A percentile compares a stretch with the other conserved stretches of the same genome.
phyloP scores from a whole-genome alignment of 768 basidiomycete genomes.

The Trametes cubensis region DNA sequence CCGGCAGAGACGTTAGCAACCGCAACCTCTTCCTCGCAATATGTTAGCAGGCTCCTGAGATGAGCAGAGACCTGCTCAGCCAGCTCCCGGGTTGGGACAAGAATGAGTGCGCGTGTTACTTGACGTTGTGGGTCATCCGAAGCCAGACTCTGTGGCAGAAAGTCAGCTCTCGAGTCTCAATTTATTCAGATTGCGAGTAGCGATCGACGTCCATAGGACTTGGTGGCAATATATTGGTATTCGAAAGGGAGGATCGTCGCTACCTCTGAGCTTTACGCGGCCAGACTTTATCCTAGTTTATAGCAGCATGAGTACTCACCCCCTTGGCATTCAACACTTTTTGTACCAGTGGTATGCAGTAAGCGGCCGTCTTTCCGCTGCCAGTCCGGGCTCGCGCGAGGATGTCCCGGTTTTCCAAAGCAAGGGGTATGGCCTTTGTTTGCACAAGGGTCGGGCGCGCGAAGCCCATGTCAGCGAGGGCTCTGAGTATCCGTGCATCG shows the following conservation, averaged over 20 bases:
- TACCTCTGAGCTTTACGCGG: too few relatives aligned
- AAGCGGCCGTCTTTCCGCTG: constrained; percentile 96
- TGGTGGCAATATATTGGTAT: background rate
- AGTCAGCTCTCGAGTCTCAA: background rate
- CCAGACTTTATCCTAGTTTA: too few relatives aligned
- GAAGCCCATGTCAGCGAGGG: constrained; percentile 89
- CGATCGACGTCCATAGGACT: background rate
- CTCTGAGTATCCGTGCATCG: constrained; percentile 82
- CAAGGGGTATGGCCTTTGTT: constrained; percentile 87
- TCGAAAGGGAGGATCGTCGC: too few relatives aligned
- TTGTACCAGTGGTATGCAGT: constrained; percentile 88
- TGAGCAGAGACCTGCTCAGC: constrained; percentile 85
- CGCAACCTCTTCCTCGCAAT: constrained; percentile 77
- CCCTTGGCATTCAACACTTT: constrained; percentile 81
- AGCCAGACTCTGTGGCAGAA: constrained; percentile 7
- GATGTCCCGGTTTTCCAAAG: constrained; percentile 86
- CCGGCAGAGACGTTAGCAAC: constrained; percentile 80
- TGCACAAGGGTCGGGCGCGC: constrained; percentile 92
- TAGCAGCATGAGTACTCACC: constrained; percentile 52
- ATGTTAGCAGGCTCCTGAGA: constrained; percentile 63
- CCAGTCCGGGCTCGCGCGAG: constrained; percentile 94
- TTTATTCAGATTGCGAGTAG: background rate
- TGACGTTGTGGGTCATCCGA: constrained; percentile 33
- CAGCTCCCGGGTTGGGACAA: constrained; percentile 91
- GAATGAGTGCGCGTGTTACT: constrained; percentile 72